Conservation (phyloP, 768 basidiomycete species). For the Glaciozyma antarctica region DNA sequence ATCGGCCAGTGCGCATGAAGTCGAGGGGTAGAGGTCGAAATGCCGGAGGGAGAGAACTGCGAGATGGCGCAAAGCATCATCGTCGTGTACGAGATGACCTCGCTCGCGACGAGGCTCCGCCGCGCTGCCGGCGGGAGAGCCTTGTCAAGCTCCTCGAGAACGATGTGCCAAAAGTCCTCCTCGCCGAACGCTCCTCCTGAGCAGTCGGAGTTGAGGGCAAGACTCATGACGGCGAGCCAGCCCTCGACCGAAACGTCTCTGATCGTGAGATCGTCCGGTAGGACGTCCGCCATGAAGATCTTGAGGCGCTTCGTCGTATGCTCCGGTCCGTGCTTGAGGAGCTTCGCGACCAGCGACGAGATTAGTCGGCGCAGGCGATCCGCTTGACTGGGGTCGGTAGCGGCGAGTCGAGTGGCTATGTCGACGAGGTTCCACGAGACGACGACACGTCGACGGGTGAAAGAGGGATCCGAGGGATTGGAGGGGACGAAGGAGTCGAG, state of each 20-base stretch:
- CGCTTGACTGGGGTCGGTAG: not conserved
- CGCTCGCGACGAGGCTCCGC: conserved; percentile 40
- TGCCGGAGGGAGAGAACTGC: conserved; percentile 59
- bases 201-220: conserved; percentile 39
- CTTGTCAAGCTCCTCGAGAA: conserved; percentile 13
- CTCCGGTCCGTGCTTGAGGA: conserved; percentile 52
- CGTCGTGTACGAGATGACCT: conserved; percentile 61
- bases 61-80: conserved; percentile 64
- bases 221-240: conserved; percentile 65
- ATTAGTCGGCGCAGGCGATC: conserved; percentile 16
- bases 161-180: conserved; percentile 25
- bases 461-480: not conserved
- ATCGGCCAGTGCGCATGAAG: conserved; percentile 60
- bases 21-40: conserved; percentile 41
- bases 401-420: conserved; percentile 43
- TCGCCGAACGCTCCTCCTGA: not conserved
- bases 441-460: conserved; percentile 36
- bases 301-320: conserved; percentile 44
- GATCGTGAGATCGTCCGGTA: conserved; percentile 27
- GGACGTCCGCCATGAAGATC: conserved; percentile 39
- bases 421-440: conserved; percentile 61
- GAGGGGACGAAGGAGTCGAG: conserved; percentile 26
- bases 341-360: conserved; percentile 45
- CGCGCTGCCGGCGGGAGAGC: not conserved
- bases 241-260: conserved; percentile 47